These are phyloP conservation scores for Pseudogymnoascus sp. DNA, from an alignment of 2,329 filamentous ascomycete species.

Conservation along the genomic window DNA sequence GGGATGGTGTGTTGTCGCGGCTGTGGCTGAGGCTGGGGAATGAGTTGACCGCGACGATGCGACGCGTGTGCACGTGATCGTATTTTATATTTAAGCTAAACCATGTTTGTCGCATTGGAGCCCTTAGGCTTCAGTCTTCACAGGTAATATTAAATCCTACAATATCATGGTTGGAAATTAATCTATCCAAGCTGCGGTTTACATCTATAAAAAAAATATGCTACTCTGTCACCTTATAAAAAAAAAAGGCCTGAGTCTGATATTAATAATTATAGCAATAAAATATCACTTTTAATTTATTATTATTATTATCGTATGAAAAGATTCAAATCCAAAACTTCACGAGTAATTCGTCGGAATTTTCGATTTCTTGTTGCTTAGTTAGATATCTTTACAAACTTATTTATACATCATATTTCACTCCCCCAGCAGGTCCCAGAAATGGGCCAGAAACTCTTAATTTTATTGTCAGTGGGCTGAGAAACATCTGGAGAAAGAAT, in stretches of 20 bases:
- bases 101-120: neutral
- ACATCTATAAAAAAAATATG: too few species aligned
- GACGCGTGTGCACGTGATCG: neutral
- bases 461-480: too few species aligned
- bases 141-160: neutral
- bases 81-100: neutral
- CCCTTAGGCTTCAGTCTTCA: neutral
- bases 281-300: neutral
- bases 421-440: neutral
- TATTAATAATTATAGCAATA: too few species aligned
- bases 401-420: neutral
- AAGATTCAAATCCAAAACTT: too few species aligned
- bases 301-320: too few species aligned
- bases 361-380: neutral
- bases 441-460: neutral
- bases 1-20: neutral
- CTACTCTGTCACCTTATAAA: too few species aligned
- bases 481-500: neutral
- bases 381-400: neutral
- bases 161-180: neutral
- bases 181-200: neutral
- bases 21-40: neutral
- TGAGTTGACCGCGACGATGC: neutral
- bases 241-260: too few species aligned
- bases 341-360: neutral